Conservation (phyloP, 768 basidiomycete genomes). For the Lactarius psammicola region DNA sequence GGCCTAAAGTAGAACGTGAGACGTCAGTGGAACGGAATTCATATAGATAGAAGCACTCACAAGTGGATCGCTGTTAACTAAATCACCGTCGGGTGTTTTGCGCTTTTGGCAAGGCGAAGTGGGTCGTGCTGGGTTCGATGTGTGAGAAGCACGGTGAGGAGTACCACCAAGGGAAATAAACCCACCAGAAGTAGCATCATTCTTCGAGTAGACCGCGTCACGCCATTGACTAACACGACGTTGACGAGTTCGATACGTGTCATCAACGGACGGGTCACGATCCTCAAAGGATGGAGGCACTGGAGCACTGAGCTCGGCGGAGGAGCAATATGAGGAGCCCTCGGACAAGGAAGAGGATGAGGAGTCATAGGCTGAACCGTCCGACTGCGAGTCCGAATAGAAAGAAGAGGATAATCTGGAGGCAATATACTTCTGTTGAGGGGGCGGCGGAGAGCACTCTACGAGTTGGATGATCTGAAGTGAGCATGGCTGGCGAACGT, state of each 20-base stretch:
- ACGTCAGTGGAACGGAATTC: slow-evolving; percentile 20
- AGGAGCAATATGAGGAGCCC: slow-evolving; percentile 72
- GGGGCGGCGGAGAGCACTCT: slow-evolving; percentile 31
- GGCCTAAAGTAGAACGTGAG: slow-evolving; percentile 6
- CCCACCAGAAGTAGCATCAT: slow-evolving; percentile 28
- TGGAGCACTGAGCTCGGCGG: slow-evolving; percentile 40
- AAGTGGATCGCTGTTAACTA: slow-evolving; percentile 12
- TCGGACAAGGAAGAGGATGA: slow-evolving; percentile 43
- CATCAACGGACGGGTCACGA: slow-evolving; percentile 38
- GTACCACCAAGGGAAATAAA: neutral
- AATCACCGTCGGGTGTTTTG: slow-evolving; percentile 26
- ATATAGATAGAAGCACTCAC: slow-evolving; percentile 14
- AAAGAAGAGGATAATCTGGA: slow-evolving; percentile 35
- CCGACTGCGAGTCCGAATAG: slow-evolving; percentile 29
- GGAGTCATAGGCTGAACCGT: slow-evolving; percentile 40
- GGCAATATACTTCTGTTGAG: slow-evolving; percentile 30
- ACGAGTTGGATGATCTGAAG: slow-evolving; percentile 29
- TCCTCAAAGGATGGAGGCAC: slow-evolving; percentile 24
- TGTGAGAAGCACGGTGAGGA: slow-evolving; percentile 4
- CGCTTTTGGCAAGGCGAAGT: slow-evolving; percentile 28
- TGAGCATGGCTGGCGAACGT: slow-evolving; percentile 27
- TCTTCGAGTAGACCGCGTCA: slow-evolving; percentile 48
- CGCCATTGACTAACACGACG: slow-evolving; percentile 73
- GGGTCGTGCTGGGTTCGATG: slow-evolving; percentile 2
- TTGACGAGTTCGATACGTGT: slow-evolving; percentile 55